Percentiles rank a stretch among this genome's conserved stretches.
phyloP scores from a whole-genome alignment of 1,139 yeast genomes.

The Debaryomyces sp. region DNA sequence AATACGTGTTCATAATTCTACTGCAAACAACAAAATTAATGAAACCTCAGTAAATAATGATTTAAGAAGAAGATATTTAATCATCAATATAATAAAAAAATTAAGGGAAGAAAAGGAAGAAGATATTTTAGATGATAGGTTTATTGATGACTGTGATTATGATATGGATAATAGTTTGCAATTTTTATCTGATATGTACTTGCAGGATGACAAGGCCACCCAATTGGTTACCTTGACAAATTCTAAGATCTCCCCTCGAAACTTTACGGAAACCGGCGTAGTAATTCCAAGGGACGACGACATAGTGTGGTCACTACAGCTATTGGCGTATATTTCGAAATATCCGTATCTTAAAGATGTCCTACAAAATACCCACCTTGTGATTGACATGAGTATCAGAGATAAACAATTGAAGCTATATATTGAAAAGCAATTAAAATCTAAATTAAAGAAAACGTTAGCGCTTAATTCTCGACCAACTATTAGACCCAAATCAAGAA shows the following conservation, averaged over 20 bases:
- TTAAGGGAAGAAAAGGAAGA: slow-evolving; percentile 41
- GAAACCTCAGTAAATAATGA: slow-evolving; percentile 27
- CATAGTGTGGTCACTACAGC: slow-evolving; percentile 89
- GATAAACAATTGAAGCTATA: slow-evolving; percentile 45
- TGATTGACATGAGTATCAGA: slow-evolving; percentile 55
- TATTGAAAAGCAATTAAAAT: slow-evolving; percentile 41
- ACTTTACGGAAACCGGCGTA: slow-evolving; percentile 69
- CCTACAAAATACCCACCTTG: slow-evolving; percentile 70
- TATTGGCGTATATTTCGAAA: slow-evolving; percentile 90
- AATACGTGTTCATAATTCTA: slow-evolving; percentile 20
- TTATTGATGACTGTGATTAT: slow-evolving; percentile 35
- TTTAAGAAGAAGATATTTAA: slow-evolving; percentile 39
- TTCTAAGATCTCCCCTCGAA: slow-evolving; percentile 55
- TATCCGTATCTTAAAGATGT: slow-evolving; percentile 77
- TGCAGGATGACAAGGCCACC: slow-evolving; percentile 40
- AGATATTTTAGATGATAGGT: slow-evolving; percentile 38
- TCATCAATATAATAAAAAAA: slow-evolving; percentile 40
- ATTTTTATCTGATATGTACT: slow-evolving; percentile 44
- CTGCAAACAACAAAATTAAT: slow-evolving; percentile 2
- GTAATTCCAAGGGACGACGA: slow-evolving; percentile 90
- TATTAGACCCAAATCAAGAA: slow-evolving; percentile 41
- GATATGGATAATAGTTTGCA: slow-evolving; percentile 50
- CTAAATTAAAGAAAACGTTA: slow-evolving; percentile 33
- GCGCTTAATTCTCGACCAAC: slow-evolving; percentile 37
- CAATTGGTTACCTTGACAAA: slow-evolving; percentile 20